Evolutionary conservation across 208 protist genomes (phyloP), one percentile per base, ranked within the genome.

Genomic region (Lotmaria passim): DNA sequence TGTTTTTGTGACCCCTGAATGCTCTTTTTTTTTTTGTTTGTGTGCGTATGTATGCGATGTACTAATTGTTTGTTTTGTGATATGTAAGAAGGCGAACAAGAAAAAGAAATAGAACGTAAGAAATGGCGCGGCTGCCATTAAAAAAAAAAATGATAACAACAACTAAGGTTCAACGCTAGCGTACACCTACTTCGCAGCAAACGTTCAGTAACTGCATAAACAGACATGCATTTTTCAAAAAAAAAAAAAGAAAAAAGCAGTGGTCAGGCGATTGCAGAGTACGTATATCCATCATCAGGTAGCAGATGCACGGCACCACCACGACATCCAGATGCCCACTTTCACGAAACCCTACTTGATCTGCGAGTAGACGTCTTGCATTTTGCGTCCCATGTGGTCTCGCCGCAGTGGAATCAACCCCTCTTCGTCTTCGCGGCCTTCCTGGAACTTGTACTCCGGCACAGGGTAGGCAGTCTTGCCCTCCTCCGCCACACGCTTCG

Each of bases 361-460:
- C 24, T 82, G 53, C 2, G 77, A 72, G 73, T 78, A 73, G 21
- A 73, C 53, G 52, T 84, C 58, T 34, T 60, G 21, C 26, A 51
- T 3, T 38, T 52, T 57, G 50, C 24, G 56, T 24, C 65, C 63
- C 84, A 85, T 90, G 79, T 81, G 73, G 23, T 75, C 71, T 26
- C 26, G 69, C 11, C 73, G 61, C 14, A 85, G 52, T 0, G 84
- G 86, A 63, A 95, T 93, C 36, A 91, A 55, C 38, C 87, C 87
- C 11, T 93, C 86, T 7, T 81, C 82, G 57, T 91, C 80, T 65
- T 90, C 86, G 19, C 26, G 46, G 1, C 87, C 90, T 53, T 95
- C 90, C 52, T 91, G 83, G 56, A 95, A 89, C 7, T 28, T 43
- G 75, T 87, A 89, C 47, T 83, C 65, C 6, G 87, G 87, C 38